phyloP scores from a whole-genome alignment of 108 stramenopile species.

The Cyclotella baltica region DNA sequence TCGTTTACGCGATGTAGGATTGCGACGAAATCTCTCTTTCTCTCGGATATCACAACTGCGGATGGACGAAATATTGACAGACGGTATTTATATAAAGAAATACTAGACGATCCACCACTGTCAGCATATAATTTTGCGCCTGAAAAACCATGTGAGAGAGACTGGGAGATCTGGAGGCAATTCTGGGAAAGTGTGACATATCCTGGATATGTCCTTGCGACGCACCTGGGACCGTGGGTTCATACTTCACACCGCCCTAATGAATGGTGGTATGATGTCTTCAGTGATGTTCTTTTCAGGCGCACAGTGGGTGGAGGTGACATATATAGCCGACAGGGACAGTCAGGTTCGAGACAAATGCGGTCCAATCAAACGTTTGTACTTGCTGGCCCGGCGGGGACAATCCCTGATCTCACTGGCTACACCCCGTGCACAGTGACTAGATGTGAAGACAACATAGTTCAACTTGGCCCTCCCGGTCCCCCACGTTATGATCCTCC shows the following conservation, averaged over 20 bases:
- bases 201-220: too few relatives aligned
- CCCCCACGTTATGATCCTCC: not conserved
- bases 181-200: not conserved
- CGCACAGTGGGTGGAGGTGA: too few relatives aligned
- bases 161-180: not conserved
- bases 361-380: too few relatives aligned
- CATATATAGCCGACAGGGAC: too few relatives aligned
- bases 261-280: too few relatives aligned
- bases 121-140: not conserved
- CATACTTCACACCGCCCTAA: too few relatives aligned
- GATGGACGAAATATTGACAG: not conserved
- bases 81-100: not conserved
- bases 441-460: not conserved
- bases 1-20: constrained; percentile 3
- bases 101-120: too few relatives aligned
- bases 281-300: too few relatives aligned
- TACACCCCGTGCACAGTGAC: not conserved
- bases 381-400: not conserved
- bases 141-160: not conserved
- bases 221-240: too few relatives aligned
- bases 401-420: not conserved
- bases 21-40: not conserved
- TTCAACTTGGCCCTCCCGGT: not conserved
- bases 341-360: too few relatives aligned
- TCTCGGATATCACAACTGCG: too few relatives aligned